phyloP scores from a whole-genome alignment of 2,329 filamentous ascomycete genomes.

The Cladophialophora psammophila region DNA sequence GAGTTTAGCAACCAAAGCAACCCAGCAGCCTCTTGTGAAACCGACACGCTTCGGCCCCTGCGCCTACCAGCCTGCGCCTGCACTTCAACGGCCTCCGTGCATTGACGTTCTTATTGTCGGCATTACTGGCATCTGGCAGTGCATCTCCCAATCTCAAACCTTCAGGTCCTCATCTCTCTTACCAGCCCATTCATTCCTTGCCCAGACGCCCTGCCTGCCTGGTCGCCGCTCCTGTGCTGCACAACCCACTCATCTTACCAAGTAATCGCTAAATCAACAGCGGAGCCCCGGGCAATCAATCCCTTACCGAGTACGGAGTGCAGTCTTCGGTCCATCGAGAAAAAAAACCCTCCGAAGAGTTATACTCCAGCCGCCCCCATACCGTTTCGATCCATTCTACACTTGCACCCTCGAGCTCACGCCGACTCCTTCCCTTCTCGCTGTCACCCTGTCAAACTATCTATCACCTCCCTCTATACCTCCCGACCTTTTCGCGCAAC shows the following conservation, averaged over 20 bases:
- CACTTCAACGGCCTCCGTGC: not conserved
- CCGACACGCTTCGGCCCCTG: conserved; percentile 6
- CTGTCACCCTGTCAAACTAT: conserved; percentile 7
- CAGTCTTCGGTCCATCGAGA: conserved; percentile 2
- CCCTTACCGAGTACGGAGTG: conserved; percentile 1
- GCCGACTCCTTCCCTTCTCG: conserved; percentile 9
- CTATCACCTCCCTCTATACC: conserved; percentile 2
- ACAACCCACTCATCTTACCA: not conserved
- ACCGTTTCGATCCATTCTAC: conserved; percentile 2
- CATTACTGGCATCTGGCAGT: conserved; percentile 2
- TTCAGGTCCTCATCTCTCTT: not conserved
- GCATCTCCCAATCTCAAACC: not conserved
- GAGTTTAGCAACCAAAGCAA: not conserved
- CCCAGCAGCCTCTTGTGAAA: not conserved
- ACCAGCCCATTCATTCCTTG: not conserved
- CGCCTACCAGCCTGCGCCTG: not conserved
- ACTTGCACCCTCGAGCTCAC: conserved; percentile 3
- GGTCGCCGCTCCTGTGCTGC: not conserved
- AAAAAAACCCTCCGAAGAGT: conserved; percentile 3
- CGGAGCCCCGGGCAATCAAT: not conserved
- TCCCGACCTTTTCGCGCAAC: conserved; percentile 11
- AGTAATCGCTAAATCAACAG: not conserved
- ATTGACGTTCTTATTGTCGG: not conserved
- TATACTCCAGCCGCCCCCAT: conserved; percentile 8
- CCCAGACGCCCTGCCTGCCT: not conserved